A percentile compares a stretch with the other conserved stretches of the same genome.
Evolutionary conservation across 2,329 filamentous ascomycete species (phyloP).

Genomic region (Zymoseptoria passerinii): DNA sequence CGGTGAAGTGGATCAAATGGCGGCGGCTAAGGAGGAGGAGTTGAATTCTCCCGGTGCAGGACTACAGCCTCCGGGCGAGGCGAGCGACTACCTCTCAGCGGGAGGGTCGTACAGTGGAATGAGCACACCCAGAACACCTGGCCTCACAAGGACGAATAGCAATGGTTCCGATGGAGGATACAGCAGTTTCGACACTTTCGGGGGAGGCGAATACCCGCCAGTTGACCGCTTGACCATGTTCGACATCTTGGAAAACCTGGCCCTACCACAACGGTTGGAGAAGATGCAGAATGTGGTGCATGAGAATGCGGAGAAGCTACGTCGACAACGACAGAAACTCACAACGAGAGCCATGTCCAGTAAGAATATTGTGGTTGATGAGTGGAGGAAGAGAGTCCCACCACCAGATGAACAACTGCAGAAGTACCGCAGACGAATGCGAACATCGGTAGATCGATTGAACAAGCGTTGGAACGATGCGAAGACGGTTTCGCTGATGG

Average conservation of each 20-base stretch:
- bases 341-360: conserved; percentile 68
- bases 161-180: conserved; percentile 68
- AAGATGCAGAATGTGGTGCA: conserved; percentile 78
- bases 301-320: conserved; percentile 76
- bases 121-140: conserved; percentile 34
- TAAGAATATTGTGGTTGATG: conserved; percentile 82
- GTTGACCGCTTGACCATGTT: conserved; percentile 85
- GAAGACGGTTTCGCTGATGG: conserved; percentile 75
- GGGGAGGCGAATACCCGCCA: conserved; percentile 79
- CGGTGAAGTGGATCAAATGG: conserved; percentile 20
- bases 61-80: conserved; percentile 8
- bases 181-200: conserved; percentile 71
- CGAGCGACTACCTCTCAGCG: conserved; percentile 31
- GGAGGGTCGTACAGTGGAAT: conserved; percentile 30
- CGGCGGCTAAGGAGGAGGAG: conserved; percentile 25
- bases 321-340: conserved; percentile 70
- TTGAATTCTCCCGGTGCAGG: conserved; percentile 13
- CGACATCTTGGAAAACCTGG: conserved; percentile 87
- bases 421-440: conserved; percentile 82
- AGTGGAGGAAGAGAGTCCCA: conserved; percentile 80
- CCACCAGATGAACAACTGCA: conserved; percentile 87
- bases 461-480: conserved; percentile 81
- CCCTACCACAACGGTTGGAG: conserved; percentile 81
- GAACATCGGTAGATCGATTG: conserved; percentile 77
- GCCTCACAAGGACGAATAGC: conserved; percentile 66